Evolutionary conservation across 2,329 filamentous ascomycete genomes (phyloP), one percentile per base, ranked within the genome.

Genomic region (Fusarium sp.): DNA sequence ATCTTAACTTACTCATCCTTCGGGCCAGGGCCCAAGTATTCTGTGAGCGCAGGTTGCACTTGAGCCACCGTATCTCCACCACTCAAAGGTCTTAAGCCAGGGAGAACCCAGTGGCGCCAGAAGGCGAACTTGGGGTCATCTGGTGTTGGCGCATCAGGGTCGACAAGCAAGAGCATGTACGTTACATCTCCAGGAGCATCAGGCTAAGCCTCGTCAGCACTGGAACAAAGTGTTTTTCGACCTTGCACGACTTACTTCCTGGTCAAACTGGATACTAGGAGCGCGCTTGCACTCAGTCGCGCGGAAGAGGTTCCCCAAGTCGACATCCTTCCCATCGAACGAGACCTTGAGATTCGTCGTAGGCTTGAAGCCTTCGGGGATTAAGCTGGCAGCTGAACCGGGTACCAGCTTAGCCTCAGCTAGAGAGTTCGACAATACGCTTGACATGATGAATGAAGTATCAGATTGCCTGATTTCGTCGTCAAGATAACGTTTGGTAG

Each of bases 81-180:
- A 33, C 72, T 64, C 48, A 78, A 44, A 5, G 84, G 81, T 63
- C 80, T 81, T 57, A 86, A 51, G 0, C 84, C 84, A 8, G 82
- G 78, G 1, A 88, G 77, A 33, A 89, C 82, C 85, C 86, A 89
- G 73, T 89, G 87, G 26, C 87, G 81, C 87, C 87, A 89, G 74
- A 86, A 88, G 0, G 86, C 85, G 74, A 87, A 89, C 74, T 86
- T 88, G 11, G 86, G 87, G 57, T 89, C 85, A 41, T 87, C 85
- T 0, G 87, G 88, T 0, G 87, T 89, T 0, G 88, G 88, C 26
- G 87, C 87, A 66, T 89, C 88, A 0, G 87, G 87, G 63, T 89
- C 88, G 28, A 88, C 81, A 45, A 89, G 81, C 70, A 89, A 79
- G 57, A 88, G 80, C 41, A 84, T 82, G 78, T 87, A 89, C 3